Evolutionary conservation across 495 filamentous ascomycete species (phyloP), one percentile per base, ranked within the genome.

Genomic region (Podospora pseudoanserina): DNA sequence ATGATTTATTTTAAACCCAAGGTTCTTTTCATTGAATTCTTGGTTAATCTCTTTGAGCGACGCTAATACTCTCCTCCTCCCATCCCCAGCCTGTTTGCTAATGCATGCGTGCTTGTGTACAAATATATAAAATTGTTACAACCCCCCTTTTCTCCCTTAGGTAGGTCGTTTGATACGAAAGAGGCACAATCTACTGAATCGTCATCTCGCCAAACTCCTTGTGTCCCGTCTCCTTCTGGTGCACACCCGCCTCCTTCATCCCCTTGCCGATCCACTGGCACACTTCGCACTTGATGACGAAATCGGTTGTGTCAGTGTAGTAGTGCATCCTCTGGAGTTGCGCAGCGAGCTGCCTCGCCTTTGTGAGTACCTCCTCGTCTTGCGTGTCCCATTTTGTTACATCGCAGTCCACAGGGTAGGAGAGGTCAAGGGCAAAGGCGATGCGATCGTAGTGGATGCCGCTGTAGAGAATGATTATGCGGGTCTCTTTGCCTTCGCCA

Each of bases 401-500:
- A 71, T 99, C 95, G 64, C 88, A 85, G 23, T 93, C 87, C 4
- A 92, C 83, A 11, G 87, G 84, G 15, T 85, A 80, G 67, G 87
- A 82, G 11, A 89, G 81, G 67, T 83, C 83, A 57, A 90, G 89
- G 11, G 85, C 87, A 71, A 96, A 84, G 0, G 90, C 91, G 63
- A 97, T 87, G n/a, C 90, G 88, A 77, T 99, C 95, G 76, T 99
- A 99, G 74, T 99, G 95, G 64, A 98, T 94, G 0, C 93, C 93
- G 0, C 91, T 94, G 77, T 97, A 99, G 2, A 97, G 88, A 32
- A 99, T 81, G 53, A 98, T 88, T 77, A 92, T 92, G 32, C 93
- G 81, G 20, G 83, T 86, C 1, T 82, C 54, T 28, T 84, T 85
- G 1, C 88, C 88, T 73, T 97, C 92, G 70, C 97, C 97, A 76